Percentiles rank a stretch among this genome's conserved stretches.
phyloP scores from a whole-genome alignment of 768 basidiomycete genomes.

The Steccherinum ochraceum region DNA sequence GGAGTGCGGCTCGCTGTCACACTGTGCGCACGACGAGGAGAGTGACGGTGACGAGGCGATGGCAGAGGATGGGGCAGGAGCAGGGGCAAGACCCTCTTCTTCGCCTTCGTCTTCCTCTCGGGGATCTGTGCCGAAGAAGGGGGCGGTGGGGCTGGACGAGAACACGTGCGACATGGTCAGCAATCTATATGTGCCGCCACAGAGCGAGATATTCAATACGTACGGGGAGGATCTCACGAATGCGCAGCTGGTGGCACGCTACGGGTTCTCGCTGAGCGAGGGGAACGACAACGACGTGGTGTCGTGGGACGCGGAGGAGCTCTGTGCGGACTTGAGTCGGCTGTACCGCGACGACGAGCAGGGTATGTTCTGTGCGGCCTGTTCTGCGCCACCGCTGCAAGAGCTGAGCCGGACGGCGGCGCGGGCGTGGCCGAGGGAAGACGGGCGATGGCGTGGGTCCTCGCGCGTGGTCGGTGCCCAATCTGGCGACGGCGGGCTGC shows the following conservation, averaged over 20 bases:
- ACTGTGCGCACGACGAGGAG: conserved; percentile 32
- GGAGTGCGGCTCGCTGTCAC: conserved; percentile 29
- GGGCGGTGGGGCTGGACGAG: no score
- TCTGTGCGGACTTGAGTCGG: conserved; percentile 2
- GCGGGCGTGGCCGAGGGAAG: conserved; percentile 1
- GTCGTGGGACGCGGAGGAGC: conserved; percentile 12
- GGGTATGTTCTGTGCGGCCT: not conserved
- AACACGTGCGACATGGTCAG: conserved; percentile 36
- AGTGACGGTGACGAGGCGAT: conserved; percentile 7
- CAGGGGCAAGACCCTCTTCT: not conserved
- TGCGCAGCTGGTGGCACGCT: conserved; percentile 30
- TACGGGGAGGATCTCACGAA: conserved; percentile 32
- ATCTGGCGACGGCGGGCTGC: not conserved
- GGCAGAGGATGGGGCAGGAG: not conserved
- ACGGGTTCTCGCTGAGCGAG: conserved; percentile 34
- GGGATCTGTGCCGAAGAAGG: not conserved
- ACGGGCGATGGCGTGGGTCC: conserved; percentile 7
- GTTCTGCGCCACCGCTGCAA: no score
- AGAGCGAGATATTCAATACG: conserved; percentile 35
- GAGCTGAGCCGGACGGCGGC: no score
- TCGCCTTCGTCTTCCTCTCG: not conserved
- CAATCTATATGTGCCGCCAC: conserved; percentile 19
- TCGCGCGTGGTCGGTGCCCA: conserved; percentile 8
- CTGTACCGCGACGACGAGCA: not conserved
- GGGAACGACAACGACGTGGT: conserved; percentile 29